Evolutionary conservation across 495 filamentous ascomycete species (phyloP), one percentile per base, ranked within the genome.

Genomic region (Neurospora sp.): DNA sequence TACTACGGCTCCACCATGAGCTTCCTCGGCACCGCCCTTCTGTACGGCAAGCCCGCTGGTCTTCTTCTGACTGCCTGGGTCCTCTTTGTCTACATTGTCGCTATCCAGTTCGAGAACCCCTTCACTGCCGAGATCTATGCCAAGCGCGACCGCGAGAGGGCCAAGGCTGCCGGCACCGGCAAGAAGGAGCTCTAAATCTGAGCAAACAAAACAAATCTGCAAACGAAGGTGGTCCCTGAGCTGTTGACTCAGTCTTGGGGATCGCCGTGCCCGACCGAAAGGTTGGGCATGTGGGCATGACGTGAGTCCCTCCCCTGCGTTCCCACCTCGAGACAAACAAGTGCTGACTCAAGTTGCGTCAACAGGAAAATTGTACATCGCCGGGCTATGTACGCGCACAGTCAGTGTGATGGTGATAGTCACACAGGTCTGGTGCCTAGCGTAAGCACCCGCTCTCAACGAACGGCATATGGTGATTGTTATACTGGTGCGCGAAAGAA

Each of bases 71-170:
- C 94, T 0, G 83, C 81, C 7, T 83, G 90, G 82, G 96, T 98
- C 35, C 88, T 92, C 76, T 80, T 91, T 37, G 86, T 92, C 70
- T 99, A 99, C 82, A 85, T 88, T 78, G 84, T 97, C 75, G 96
- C 96, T 70, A 87, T 97, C 77, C 85, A 85, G 77, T 98, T 91
- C 83, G 96, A 99, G 82, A 96, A 99, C 85, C 95, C 95, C n/a
- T 99, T 99, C 83, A 99, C 96, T 40, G 89, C 89, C 1, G 92
- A 88, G 74, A 99, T 99, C 75, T 99, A 98, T 82, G 91, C 91
- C 71, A 97, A 97, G 89, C 90, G 96, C 72, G 93, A 92, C 75
- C 84, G 82, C 75, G 85, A 85, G 74, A 78, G 83, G 59, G 82
- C 81, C 71, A 75, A 76, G 75, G 71, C 71, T 16, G 79, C 74